Conservation (phyloP, 2,329 filamentous ascomycete genomes). For the Dactylella cylindrospora region DNA sequence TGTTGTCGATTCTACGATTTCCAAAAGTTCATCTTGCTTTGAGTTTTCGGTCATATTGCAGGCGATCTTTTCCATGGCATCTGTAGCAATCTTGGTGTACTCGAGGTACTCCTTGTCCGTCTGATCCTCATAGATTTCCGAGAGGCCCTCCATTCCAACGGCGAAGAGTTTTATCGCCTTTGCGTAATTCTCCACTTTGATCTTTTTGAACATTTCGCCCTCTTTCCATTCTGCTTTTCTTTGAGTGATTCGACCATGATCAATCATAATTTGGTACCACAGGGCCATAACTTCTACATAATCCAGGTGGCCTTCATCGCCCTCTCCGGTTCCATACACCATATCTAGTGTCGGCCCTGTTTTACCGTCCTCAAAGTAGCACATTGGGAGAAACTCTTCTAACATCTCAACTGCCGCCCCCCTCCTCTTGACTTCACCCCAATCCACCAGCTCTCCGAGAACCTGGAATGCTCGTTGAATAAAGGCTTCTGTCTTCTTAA, state of each 20-base stretch:
- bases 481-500: constrained; percentile 26
- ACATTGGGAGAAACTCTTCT: constrained; percentile 40
- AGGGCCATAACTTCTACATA: constrained; percentile 24
- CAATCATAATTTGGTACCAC: constrained; percentile 39
- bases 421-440: constrained; percentile 24
- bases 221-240: constrained; percentile 25
- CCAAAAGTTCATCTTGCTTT: constrained; percentile 23
- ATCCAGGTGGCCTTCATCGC: constrained; percentile 4
- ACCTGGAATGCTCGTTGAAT: constrained; percentile 39
- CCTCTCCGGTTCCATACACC: neutral
- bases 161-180: constrained; percentile 22
- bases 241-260: constrained; percentile 25
- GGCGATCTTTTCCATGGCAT: constrained; percentile 12
- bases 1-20: constrained; percentile 13
- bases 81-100: constrained; percentile 20
- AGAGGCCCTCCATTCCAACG: constrained; percentile 21
- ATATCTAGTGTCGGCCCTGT: neutral
- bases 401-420: constrained; percentile 34
- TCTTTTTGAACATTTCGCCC: neutral
- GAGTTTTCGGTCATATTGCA: constrained; percentile 4
- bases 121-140: constrained; percentile 28
- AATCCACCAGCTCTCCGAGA: constrained; percentile 31
- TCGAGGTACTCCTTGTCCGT: constrained; percentile 16
- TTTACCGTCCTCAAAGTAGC: constrained; percentile 18
- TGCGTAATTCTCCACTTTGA: constrained; percentile 38